Evolutionary conservation across 768 basidiomycete species (phyloP), one percentile per base, ranked within the genome.

Genomic region (Leccinellum albellum): DNA sequence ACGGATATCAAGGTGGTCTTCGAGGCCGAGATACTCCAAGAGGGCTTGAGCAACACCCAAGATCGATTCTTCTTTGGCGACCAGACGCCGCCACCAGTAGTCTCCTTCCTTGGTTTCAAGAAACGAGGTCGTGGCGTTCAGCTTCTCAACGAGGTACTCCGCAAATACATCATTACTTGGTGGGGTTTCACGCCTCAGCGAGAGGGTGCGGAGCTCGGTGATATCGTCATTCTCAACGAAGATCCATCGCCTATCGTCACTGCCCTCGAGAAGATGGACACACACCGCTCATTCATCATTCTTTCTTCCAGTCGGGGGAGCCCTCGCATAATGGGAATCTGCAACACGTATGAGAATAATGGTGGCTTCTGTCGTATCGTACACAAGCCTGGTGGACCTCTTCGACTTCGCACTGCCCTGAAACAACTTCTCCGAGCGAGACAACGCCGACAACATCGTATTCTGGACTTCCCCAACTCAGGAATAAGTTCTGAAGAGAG

Each of bases 1-100:
- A 97, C 95, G 2, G 93, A 95, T 69, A 94, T 97, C 71, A 90
- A 89, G 64, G 84, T 96, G 44, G 83, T 82, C 3, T 91, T 97
- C 69, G 81, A 81, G 29, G 91, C 90, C 29, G 88, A 94, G 58
- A 68, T 78, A 13, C 65, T 76, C 8, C 78, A 84, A 24, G 79
- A 77, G 23, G 31, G 53, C 46, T 54, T 69, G 23, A 64, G 76
- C 40, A 70, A 69, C 13, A 76, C 78, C 47, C 78, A 79, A 71
- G 75, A 79, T 52, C 75, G 74, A 13, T 80, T 83, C 64, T 74
- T 75, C 59, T 68, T 74, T 33, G 79, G 79, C 46, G 73, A 77
- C 54, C 66, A 70, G 13, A 50, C 60, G 17, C 66, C 66, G 40
- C 77, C 79, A 6, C 82, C 81, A 6, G 79, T 80, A 1, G 74